Evolutionary conservation across 768 basidiomycete genomes (phyloP).

Genomic region (Agrocybe praecox): DNA sequence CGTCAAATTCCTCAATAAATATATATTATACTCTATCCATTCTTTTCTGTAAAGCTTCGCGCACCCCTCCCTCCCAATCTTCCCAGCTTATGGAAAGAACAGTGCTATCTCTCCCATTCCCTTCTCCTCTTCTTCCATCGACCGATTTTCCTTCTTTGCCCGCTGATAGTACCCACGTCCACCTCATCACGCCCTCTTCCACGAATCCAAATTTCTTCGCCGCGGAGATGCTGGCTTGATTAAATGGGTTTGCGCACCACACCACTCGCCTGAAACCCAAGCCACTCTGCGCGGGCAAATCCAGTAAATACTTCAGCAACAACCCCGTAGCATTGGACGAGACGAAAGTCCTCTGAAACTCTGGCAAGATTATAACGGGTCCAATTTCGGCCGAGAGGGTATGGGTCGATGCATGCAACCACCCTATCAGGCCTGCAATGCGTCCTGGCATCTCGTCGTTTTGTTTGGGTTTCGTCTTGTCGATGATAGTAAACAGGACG

Average conservation of each 20-base stretch:
- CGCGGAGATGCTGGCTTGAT: conserved; percentile 42
- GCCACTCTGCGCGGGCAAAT: conserved; percentile 41
- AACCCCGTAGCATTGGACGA: conserved; percentile 46
- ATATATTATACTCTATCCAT: conserved; percentile 27
- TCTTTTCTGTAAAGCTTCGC: conserved; percentile 29
- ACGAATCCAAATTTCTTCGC: conserved; percentile 58
- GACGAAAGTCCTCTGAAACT: conserved; percentile 52
- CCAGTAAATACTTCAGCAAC: conserved; percentile 39
- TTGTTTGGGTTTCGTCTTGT: conserved; percentile 38
- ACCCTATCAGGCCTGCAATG: conserved; percentile 55
- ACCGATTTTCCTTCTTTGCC: conserved; percentile 30
- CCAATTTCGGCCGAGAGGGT: conserved; percentile 49
- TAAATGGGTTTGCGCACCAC: conserved; percentile 51
- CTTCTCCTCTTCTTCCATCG: conserved; percentile 26
- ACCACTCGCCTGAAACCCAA: conserved; percentile 56
- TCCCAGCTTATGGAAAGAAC: conserved; percentile 46
- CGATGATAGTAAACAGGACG: conserved; percentile 48
- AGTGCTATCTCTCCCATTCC: conserved; percentile 38
- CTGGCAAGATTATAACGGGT: conserved; percentile 46
- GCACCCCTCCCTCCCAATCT: conserved; percentile 46
- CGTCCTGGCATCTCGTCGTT: conserved; percentile 18
- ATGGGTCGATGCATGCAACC: conserved; percentile 32
- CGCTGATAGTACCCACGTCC: conserved; percentile 45
- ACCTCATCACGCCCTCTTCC: conserved; percentile 47
- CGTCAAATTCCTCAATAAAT: too few species aligned